Percentiles rank a stretch among this genome's conserved stretches.
Conservation (phyloP, 345 rosid genomes). For the Linum usitatissimum region DNA sequence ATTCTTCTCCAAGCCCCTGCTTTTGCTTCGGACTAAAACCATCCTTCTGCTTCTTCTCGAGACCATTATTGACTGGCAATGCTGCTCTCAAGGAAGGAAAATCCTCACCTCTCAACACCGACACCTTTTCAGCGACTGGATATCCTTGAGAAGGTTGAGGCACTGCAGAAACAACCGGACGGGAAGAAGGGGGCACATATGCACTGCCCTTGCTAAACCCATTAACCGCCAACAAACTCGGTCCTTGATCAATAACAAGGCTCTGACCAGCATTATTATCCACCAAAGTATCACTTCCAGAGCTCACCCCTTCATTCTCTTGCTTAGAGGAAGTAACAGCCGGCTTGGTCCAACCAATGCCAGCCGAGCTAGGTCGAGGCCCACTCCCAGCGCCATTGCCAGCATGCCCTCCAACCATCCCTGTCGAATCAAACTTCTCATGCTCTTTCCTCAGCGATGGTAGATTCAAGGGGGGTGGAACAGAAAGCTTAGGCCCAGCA, state of each 20-base stretch:
- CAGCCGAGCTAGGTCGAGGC: slow-evolving; percentile 63
- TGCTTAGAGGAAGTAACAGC: slow-evolving; percentile 31
- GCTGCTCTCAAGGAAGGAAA: slow-evolving; percentile 84
- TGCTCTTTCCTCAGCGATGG: slow-evolving; percentile 90
- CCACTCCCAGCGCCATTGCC: slow-evolving; percentile 67
- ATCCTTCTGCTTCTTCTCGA: slow-evolving; percentile 71
- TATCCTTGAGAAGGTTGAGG: slow-evolving; percentile 23
- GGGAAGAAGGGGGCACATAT: slow-evolving; percentile 42
- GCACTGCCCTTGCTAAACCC: slow-evolving; percentile 36
- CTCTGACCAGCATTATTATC: neutral
- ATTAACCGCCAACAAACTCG: slow-evolving; percentile 28
- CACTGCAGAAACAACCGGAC: slow-evolving; percentile 23
- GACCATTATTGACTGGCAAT: slow-evolving; percentile 38
- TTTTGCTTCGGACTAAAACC: slow-evolving; percentile 53
- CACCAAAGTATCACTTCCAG: slow-evolving; percentile 13
- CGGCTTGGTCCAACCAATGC: slow-evolving; percentile 91
- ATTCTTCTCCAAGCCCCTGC: slow-evolving; percentile 36
- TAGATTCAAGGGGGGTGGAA: slow-evolving; percentile 99
- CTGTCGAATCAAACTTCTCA: slow-evolving; percentile 64
- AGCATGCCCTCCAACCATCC: slow-evolving; percentile 46
- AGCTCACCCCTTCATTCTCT: slow-evolving; percentile 39
- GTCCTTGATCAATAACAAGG: slow-evolving; percentile 29
- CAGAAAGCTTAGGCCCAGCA: slow-evolving; percentile 80
- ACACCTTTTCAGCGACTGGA: slow-evolving; percentile 38
- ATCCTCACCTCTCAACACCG: slow-evolving; percentile 84